Conservation (phyloP, 805 yeast genomes). For the Barnettozyma populi region DNA sequence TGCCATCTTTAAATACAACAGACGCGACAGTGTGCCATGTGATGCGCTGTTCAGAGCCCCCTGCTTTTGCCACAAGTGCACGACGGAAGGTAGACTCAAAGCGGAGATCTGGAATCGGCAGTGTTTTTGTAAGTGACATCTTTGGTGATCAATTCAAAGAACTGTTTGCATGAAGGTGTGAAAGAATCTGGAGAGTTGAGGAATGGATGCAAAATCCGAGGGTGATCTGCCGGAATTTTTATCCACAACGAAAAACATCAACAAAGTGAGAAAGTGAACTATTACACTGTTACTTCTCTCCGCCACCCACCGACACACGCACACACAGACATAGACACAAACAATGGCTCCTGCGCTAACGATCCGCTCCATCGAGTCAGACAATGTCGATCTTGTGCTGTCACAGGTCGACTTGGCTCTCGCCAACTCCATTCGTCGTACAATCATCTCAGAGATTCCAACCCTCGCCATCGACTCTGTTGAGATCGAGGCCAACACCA, state of each 20-base stretch:
- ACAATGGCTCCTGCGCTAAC: constrained; percentile 8
- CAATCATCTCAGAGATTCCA: constrained; percentile 94
- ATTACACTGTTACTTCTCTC: not conserved
- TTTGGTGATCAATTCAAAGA: too few species aligned
- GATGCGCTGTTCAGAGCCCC: not conserved
- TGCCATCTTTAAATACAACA: constrained; percentile 6
- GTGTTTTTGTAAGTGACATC: not conserved
- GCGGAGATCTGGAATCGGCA: constrained; percentile 13
- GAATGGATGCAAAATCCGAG: too few species aligned
- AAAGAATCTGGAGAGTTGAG: too few species aligned
- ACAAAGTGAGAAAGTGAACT: not conserved
- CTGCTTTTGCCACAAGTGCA: constrained; percentile 1
- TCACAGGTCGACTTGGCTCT: constrained; percentile 82
- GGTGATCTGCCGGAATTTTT: not conserved
- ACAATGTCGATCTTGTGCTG: constrained; percentile 85
- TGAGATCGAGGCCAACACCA: constrained; percentile 86
- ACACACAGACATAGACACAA: not conserved
- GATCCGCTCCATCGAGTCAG: constrained; percentile 79
- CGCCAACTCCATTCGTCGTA: constrained; percentile 88
- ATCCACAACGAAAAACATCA: not conserved
- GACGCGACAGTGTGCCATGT: not conserved
- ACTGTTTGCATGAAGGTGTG: too few species aligned
- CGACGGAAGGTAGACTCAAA: constrained; percentile 9
- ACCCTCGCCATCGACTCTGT: constrained; percentile 95
- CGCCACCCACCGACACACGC: not conserved